Evolutionary conservation across 495 filamentous ascomycete genomes (phyloP), one percentile per base, ranked within the genome.

Genomic region (Schizothecium vesticola): DNA sequence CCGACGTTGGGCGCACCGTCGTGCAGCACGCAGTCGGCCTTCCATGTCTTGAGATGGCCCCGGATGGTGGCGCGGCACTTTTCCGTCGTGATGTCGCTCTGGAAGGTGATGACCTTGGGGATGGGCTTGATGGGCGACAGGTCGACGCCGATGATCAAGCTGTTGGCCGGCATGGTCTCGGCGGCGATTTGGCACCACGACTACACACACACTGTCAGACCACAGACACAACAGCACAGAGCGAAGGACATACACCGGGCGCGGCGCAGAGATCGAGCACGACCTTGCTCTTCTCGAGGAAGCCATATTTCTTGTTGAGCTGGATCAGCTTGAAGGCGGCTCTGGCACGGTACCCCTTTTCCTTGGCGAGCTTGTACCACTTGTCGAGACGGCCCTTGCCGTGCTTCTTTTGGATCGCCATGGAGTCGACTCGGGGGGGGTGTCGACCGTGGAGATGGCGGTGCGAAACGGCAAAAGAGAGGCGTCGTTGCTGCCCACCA

Each of bases 321-420:
- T 99, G 95, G 66, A 99, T 93, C 71, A 99, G 79, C 83, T 99
- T 99, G 88, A 99, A 99, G 9, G 95, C 95, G 72, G 95, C 93
- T 81, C 95, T 86, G 56, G 95, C 96, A 72, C 95, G 84, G 81
- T 99, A 99, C 63, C 96, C 95, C 81, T 98, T 98, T 79, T 99
- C 95, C 78, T 98, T 98, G 68, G 95, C 96, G 70, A 99, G 76
- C 68, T 79, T 80, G 71, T 85, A 86, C 93, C 93, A 98, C 83
- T 98, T 97, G 84, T 99, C 95, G 68, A 99, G 88, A 86, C 95
- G 94, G 79, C 95, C 95, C 86, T 99, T 99, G 83, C 93, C 95
- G 80, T 97, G 91, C 87, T 99, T 99, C 85, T 99, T 99, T 77
- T 98, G 95, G 72, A 97, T 94, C 73, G 91, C 94, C 95, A 99